Percentiles rank a stretch among this genome's conserved stretches.
phyloP scores from a whole-genome alignment of 202 grass and related monocot genomes.

The Setaria italica region DNA sequence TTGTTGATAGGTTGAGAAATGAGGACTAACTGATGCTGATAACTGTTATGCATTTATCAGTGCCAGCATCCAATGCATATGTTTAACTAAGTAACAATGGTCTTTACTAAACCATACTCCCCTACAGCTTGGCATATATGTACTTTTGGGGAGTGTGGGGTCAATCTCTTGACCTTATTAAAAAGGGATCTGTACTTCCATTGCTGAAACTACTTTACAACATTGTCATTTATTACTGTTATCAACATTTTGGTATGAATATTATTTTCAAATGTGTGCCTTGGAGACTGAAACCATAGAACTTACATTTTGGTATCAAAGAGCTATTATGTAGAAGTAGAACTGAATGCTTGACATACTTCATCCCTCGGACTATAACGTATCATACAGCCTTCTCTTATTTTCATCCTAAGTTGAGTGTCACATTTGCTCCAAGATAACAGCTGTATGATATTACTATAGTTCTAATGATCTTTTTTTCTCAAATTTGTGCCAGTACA shows the following conservation, averaged over 20 bases:
- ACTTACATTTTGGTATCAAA: slow-evolving; percentile 20
- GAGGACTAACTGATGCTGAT: slow-evolving; percentile 12
- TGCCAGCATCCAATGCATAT: background rate
- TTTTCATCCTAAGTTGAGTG: slow-evolving; percentile 15
- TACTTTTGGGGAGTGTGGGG: background rate
- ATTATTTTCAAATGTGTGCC: slow-evolving; percentile 7
- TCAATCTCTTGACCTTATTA: background rate
- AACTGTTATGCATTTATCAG: background rate
- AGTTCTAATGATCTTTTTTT: background rate
- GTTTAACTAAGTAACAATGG: background rate
- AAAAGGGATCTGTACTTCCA: background rate
- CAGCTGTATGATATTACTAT: background rate
- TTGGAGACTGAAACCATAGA: background rate
- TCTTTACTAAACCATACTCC: slow-evolving; percentile 20
- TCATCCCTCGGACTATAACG: background rate
- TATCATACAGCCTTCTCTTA: slow-evolving; percentile 11
- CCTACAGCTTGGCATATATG: background rate
- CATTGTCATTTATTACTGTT: slow-evolving; percentile 2
- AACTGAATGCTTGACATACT: slow-evolving; percentile 16
- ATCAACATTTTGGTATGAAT: slow-evolving; percentile 3
- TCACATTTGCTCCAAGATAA: slow-evolving; percentile 6
- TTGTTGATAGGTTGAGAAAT: slow-evolving; percentile 30
- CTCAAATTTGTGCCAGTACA: background rate
- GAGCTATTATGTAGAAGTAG: background rate
- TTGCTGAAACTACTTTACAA: background rate